Conservation (phyloP, 2,329 filamentous ascomycete genomes). For the Alternaria novae-zelandiae region DNA sequence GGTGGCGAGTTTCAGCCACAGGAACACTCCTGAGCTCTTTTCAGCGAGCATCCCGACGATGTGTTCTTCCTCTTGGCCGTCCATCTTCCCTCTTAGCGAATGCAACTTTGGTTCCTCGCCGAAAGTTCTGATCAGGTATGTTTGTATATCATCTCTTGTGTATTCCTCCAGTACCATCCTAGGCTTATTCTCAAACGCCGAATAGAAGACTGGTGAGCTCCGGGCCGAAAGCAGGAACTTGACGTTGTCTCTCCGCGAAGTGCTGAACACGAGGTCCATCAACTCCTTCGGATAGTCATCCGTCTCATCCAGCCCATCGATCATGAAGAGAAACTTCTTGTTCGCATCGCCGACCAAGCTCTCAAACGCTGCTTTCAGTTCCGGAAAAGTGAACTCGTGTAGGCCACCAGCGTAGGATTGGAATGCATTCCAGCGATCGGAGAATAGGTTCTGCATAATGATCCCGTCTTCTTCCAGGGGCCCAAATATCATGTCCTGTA, state of each 20-base stretch:
- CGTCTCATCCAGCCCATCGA: constrained; percentile 42
- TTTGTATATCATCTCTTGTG: constrained; percentile 27
- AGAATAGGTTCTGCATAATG: constrained; percentile 34
- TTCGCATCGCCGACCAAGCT: constrained; percentile 33
- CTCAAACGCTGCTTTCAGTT: constrained; percentile 33
- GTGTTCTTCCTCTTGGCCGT: constrained; percentile 28
- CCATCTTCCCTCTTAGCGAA: constrained; percentile 28
- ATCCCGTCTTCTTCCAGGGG: constrained; percentile 32
- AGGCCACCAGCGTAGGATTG: constrained; percentile 36
- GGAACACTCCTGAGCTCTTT: constrained; percentile 34
- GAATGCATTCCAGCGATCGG: constrained; percentile 40
- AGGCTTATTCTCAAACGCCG: constrained; percentile 31
- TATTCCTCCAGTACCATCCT: constrained; percentile 29
- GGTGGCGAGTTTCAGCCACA: constrained; percentile 36
- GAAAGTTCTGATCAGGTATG: constrained; percentile 19
- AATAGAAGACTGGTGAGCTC: constrained; percentile 24
- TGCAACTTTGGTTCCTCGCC: constrained; percentile 11
- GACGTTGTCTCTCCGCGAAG: constrained; percentile 35
- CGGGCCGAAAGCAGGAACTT: constrained; percentile 43
- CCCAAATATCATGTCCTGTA: constrained; percentile 43
- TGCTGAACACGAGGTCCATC: constrained; percentile 24
- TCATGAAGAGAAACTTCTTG: constrained; percentile 42
- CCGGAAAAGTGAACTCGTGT: constrained; percentile 25
- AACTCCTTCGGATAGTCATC: constrained; percentile 30
- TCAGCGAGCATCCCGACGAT: constrained; percentile 30